phyloP scores from a whole-genome alignment of 225 moss, liverwort and hornwort genomes.

The Rhytidiadelphus loreus region DNA sequence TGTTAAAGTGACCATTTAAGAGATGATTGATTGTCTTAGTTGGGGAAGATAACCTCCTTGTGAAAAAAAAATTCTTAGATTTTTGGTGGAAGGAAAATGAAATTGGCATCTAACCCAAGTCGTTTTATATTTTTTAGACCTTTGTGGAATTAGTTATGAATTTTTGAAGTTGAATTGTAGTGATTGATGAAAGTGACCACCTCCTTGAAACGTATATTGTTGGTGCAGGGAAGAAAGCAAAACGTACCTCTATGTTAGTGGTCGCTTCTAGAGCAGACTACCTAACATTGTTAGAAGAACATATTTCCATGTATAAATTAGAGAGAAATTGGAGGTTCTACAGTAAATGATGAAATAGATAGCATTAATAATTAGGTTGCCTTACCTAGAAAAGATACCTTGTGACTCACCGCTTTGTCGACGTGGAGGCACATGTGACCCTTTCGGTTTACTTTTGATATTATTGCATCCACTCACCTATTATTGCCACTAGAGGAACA shows the following conservation, averaged over 20 bases:
- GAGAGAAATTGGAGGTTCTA: background rate
- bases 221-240: too few relatives aligned
- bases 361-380: too few relatives aligned
- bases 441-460: too few relatives aligned
- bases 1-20: background rate
- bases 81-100: background rate
- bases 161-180: background rate
- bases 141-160: background rate
- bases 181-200: too few relatives aligned
- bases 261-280: background rate
- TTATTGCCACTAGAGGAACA: too few relatives aligned
- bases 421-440: too few relatives aligned
- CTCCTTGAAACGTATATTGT: too few relatives aligned
- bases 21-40: background rate
- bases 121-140: fast-evolving
- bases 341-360: background rate
- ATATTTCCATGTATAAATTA: fast-evolving
- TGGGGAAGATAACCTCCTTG: background rate
- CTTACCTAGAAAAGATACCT: too few relatives aligned
- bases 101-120: background rate
- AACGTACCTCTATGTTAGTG: too few relatives aligned
- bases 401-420: too few relatives aligned
- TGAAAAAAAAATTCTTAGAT: background rate
- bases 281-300: background rate
- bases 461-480: background rate